phyloP scores from a whole-genome alignment of 495 filamentous ascomycete genomes.

The Podospora conica region DNA sequence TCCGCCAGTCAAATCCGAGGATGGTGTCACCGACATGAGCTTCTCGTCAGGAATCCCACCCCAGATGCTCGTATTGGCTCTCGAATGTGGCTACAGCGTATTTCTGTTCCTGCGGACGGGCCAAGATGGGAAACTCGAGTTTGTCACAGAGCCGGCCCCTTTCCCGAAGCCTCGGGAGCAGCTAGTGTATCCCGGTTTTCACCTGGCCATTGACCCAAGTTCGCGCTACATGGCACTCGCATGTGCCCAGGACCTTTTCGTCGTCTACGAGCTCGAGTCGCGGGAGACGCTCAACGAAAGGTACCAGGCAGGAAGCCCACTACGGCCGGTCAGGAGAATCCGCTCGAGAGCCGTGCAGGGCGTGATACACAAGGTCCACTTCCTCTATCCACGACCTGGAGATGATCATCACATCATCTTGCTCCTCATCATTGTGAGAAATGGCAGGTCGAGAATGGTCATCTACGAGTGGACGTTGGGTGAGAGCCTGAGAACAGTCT shows the following conservation, averaged over 20 bases:
- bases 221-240: slow-evolving; percentile 44
- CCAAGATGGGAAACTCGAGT: slow-evolving; percentile 42
- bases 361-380: slow-evolving; percentile 77
- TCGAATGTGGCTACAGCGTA: slow-evolving; percentile 61
- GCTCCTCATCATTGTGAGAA: slow-evolving; percentile 60
- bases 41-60: slow-evolving; percentile 48
- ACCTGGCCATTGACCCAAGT: slow-evolving; percentile 75
- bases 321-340: slow-evolving; percentile 44
- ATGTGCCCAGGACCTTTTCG: slow-evolving; percentile 38
- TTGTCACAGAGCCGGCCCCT: slow-evolving; percentile 46
- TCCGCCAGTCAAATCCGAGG: slow-evolving; percentile 27
- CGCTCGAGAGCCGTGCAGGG: slow-evolving; percentile 59
- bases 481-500: slow-evolving; percentile 28
- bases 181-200: slow-evolving; percentile 53
- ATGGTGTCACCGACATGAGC: slow-evolving; percentile 6
- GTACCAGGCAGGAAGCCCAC: slow-evolving; percentile 26
- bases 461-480: slow-evolving; percentile 69
- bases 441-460: slow-evolving; percentile 54
- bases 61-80: slow-evolving; percentile 67
- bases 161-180: slow-evolving; percentile 52
- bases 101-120: slow-evolving; percentile 60
- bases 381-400: slow-evolving; percentile 65
- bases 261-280: slow-evolving; percentile 56
- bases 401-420: slow-evolving; percentile 66
- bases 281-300: slow-evolving; percentile 40